Evolutionary conservation across 768 basidiomycete species (phyloP), one percentile per base, ranked within the genome.

Genomic region (Termitomyces sp.): DNA sequence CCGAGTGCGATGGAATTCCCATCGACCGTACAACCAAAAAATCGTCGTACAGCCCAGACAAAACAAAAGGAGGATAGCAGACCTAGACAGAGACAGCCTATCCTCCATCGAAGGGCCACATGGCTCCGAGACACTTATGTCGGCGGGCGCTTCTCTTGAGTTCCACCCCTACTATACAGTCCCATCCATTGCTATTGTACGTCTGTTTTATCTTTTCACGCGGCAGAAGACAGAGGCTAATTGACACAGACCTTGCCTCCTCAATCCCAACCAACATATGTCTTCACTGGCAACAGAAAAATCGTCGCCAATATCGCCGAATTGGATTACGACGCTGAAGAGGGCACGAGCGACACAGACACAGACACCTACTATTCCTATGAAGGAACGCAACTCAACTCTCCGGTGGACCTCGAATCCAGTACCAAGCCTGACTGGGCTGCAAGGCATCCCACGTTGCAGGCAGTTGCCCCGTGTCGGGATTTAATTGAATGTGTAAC

Each of bases 271-370:
- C 30, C 56, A 8, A 38, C n/a, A 50, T 30, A 41, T n/a, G 44
- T 55, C 46, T 51, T 59, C 46, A 56, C 46, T 47, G 43, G 43
- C 8, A 32, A 44, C 47, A 53, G 20, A 14, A 66, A 62, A 50
- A 66, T 66, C 48, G 38, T 66, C 6, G 55, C 56, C 13, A 56
- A 66, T 43, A 62, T 66, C 20, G 59, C 63, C 5, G 43, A 61
- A 32, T 62, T 60, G 35, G 52, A 64, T 36, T 55, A 28, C 36
- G 56, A 58, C 26, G 20, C 38, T 3, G 55, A 43, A 13, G 59
- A 41, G 30, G 48, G 33, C 13, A 41, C 48, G 18, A 59, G 56
- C 56, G 59, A 64, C 43, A 58, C 46, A 12, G 62, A 61, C 38
- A 51, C 50, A 26, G 62, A 61, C 40, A 64, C 55, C 14, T 62